These are phyloP conservation scores for Russula foetens DNA, from an alignment of 768 basidiomycete species.

Conservation along the genomic window DNA sequence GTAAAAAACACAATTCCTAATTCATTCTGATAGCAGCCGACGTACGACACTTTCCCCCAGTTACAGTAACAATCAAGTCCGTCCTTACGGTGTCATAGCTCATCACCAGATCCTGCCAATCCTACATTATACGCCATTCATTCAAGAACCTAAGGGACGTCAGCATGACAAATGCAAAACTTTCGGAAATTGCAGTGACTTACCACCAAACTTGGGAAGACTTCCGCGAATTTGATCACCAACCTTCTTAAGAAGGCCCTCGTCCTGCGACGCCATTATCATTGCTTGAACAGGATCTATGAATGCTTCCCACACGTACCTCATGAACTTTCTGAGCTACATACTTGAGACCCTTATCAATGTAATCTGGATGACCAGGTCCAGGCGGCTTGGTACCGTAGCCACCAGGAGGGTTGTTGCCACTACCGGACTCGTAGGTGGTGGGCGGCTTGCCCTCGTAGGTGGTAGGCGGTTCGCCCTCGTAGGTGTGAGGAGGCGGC, in stretches of 20 bases:
- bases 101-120: background rate
- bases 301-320: too few relatives aligned
- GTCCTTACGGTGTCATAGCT: background rate
- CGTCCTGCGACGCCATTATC: background rate
- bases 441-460: too few relatives aligned
- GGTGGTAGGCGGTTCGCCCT: too few relatives aligned
- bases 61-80: background rate
- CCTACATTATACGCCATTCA: background rate
- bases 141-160: background rate
- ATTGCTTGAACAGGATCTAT: background rate
- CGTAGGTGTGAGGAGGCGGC: too few relatives aligned
- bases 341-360: too few relatives aligned
- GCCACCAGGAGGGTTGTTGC: too few relatives aligned
- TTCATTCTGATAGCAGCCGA: too few relatives aligned
- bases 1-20: background rate
- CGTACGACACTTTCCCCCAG: background rate
- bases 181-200: background rate
- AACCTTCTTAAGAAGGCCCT: conserved; percentile 24
- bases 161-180: background rate
- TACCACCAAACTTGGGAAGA: conserved; percentile 16
- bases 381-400: background rate
- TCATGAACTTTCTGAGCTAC: too few relatives aligned
- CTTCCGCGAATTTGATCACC: conserved; percentile 27
- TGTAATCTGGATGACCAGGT: too few relatives aligned
- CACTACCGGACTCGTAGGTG: too few relatives aligned